Evolutionary conservation across 1,139 yeast species (phyloP), one percentile per base, ranked within the genome.

Genomic region (Petasospora fabianii): DNA sequence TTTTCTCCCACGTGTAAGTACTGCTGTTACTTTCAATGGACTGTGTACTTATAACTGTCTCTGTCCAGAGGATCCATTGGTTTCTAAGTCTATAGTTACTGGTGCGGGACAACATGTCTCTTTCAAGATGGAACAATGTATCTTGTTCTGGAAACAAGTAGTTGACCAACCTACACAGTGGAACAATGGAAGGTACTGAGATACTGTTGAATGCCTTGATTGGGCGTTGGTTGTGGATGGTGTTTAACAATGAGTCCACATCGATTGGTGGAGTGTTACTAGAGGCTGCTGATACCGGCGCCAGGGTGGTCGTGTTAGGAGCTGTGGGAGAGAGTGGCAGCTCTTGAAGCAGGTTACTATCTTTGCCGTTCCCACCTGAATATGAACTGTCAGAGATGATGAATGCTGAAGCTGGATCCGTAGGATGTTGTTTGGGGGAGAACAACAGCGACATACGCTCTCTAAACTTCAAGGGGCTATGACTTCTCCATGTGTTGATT

Each of bases 381-480:
- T 20, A n/a, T 20, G 6, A 10, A 7, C 10, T 12, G 26, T 24
- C 26, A 10, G 22, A 18, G 20, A 12, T 21, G 8, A 22, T 24
- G 30, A 14, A 11, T 22, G 28, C 29, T 5, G 30, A 21, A 6
- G 24, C 7, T 24, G 28, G 27, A 12, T 12, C 15, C 9, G 17
- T 14, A 8, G 20, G 15, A 13, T 14, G 21, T 19, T 15, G 27
- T 9, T 21, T 24, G 18, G 16, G 27, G 7, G 21, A 6, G 21
- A 39, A 39, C 28, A 39, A 27, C 35, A 24, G 34, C 12, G 39
- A 32, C 12, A 39, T 21, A 5, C 35, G 24, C n/a, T 39, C 37
- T 13, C 43, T 24, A 28, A 39, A 24, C 35, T 31, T 39, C 28
- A 39, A 36, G 12, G 43, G 43, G 28, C 43, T 39, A 6, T 32